Evolutionary conservation across 1,139 yeast species (phyloP), one percentile per base, ranked within the genome.

Genomic region (Lipomyces yarrowii): DNA sequence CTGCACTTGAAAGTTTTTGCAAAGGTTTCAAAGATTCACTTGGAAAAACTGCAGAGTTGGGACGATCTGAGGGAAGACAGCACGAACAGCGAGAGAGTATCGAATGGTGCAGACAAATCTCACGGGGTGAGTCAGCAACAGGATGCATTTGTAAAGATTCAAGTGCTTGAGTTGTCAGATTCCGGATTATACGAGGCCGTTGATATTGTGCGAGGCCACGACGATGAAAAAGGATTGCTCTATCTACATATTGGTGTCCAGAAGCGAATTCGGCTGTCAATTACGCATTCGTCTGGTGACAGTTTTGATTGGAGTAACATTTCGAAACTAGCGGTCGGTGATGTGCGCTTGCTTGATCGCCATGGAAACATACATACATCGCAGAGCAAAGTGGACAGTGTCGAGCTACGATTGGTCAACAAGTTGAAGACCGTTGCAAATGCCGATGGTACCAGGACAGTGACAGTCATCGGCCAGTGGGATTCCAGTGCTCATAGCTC

Each of bases 1-100:
- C 60, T 71, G 52, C 56, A 55, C 18, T 18, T 72, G 59, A 59
- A 61, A 53, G 63, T 74, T 0, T 72, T 68, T 56, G 77, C 74
- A 2, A 64, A 59, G 11, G 63, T 72, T 6, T 62, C 68, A 10
- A 42, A 39, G 7, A 65, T 63, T n/a, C 74, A 71, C 59, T 56
- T 75, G 26, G 75, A 74, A 18, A 70, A 72, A 46, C 61, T 75
- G 52, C 59, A 64, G 6, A 74, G 77, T 62, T 75, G 78, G 78
- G 78, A 75, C 61, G 75, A 73, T 52, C 71, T 75, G 74, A 77
- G 74, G 60, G 77, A 74, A 52, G 69, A 71, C 2, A 55, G 18
- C 54, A 57, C 60, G 6, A 46, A 59, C n/a, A 39, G 30, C 15
- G 35, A 26, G n/a, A 56, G 39, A 32, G 13, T 55, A 3, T 23